Conservation (phyloP, 495 filamentous ascomycete genomes). For the Chaetomidium leptoderma region DNA sequence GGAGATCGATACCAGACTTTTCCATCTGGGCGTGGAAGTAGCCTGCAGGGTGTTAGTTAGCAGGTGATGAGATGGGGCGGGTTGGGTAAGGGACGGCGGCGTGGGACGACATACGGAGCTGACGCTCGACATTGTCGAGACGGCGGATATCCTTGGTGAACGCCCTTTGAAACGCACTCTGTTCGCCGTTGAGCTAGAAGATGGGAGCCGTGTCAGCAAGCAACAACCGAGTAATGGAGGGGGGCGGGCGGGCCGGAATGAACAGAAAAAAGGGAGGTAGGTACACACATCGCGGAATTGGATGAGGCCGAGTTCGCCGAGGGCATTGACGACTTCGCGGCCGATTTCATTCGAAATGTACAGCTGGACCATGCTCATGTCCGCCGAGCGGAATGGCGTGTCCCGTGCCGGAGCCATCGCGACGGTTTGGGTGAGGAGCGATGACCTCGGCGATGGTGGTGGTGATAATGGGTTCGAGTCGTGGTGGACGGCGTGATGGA, state of each 20-base stretch:
- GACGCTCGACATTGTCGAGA: slow-evolving; percentile 95
- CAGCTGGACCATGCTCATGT: slow-evolving; percentile 99
- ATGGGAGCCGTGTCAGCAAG: not conserved
- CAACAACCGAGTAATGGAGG: not conserved
- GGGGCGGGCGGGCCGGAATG: not conserved
- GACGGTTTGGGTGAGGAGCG: slow-evolving; percentile 13
- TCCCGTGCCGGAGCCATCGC: slow-evolving; percentile 61
- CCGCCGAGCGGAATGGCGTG: slow-evolving; percentile 98
- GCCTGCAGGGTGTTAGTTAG: slow-evolving; percentile 44
- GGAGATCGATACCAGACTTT: slow-evolving; percentile 77
- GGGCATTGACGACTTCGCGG: slow-evolving; percentile 90
- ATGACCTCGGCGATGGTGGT: slow-evolving; percentile 15
- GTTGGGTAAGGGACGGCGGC: not conserved
- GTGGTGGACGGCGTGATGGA: not conserved
- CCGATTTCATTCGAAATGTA: slow-evolving; percentile 99
- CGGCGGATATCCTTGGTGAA: slow-evolving; percentile 97
- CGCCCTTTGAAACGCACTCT: slow-evolving; percentile 90
- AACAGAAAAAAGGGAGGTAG: too few species aligned
- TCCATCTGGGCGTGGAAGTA: slow-evolving; percentile 95
- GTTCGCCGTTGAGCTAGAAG: slow-evolving; percentile 78
- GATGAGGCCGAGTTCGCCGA: slow-evolving; percentile 91
- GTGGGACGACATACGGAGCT: slow-evolving; percentile 66
- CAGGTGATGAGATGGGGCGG: not conserved
- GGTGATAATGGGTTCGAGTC: not conserved
- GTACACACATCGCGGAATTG: slow-evolving; percentile 90